A percentile compares a stretch with the other conserved stretches of the same genome.
Conservation (phyloP, 768 basidiomycete genomes). For the Boletus rubroflammeus region DNA sequence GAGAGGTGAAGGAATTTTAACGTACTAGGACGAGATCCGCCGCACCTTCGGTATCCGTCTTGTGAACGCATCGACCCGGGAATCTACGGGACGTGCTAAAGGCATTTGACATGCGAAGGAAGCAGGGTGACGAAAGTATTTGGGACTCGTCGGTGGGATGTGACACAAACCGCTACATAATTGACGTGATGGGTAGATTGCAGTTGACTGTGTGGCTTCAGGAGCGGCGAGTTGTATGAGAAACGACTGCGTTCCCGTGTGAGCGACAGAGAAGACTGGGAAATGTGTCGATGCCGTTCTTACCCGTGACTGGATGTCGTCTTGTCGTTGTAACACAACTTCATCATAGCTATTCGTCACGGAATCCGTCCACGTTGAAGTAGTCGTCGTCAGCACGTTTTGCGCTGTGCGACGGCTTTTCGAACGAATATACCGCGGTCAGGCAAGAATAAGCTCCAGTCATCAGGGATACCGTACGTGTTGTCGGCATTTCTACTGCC, state of each 20-base stretch:
- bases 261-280: conserved; percentile 11
- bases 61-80: conserved; percentile 8
- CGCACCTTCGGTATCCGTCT: conserved; percentile 31
- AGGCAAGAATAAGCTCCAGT: not conserved
- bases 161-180: conserved; percentile 38
- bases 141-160: conserved; percentile 33
- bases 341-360: too few relatives aligned
- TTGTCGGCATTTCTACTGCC: conserved; percentile 9
- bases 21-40: conserved; percentile 44
- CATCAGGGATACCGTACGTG: conserved; percentile 11
- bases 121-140: conserved; percentile 43
- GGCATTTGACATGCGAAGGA: conserved; percentile 41
- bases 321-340: not conserved
- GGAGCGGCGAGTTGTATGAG: too few relatives aligned
- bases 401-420: not conserved
- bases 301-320: not conserved
- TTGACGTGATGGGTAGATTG: conserved; percentile 21
- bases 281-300: conserved; percentile 2
- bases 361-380: too few relatives aligned
- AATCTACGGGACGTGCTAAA: conserved; percentile 25
- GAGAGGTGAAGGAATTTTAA: conserved; percentile 1
- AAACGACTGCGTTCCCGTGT: conserved; percentile 5
- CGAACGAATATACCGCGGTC: not conserved
- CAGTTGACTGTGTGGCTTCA: not conserved
- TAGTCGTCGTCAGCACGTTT: not conserved